A percentile compares a stretch with the other conserved stretches of the same genome.
Conservation (phyloP, 2,329 filamentous ascomycete genomes). For the Phyllosticta citrichinensis region DNA sequence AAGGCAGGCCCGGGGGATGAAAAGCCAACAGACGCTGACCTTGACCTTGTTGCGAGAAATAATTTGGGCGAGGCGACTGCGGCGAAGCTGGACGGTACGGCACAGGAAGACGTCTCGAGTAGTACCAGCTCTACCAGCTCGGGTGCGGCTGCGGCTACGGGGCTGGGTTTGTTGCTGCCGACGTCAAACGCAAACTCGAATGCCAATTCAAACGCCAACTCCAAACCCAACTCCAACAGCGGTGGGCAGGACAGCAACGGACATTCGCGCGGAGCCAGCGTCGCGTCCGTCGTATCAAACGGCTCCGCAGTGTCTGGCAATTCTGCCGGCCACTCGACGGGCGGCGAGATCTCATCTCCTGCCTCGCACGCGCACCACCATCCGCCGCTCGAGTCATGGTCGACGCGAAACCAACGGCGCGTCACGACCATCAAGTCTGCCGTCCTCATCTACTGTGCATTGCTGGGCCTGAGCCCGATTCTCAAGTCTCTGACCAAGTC, state of each 20-base stretch:
- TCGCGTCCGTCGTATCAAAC: conserved; percentile 45
- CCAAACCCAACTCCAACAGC: conserved; percentile 3
- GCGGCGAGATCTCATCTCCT: conserved; percentile 14
- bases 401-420: conserved; percentile 49
- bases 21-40: conserved; percentile 13
- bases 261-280: conserved; percentile 45
- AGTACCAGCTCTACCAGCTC: conserved; percentile 12
- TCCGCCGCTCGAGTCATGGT: conserved; percentile 33
- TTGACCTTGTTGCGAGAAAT: background rate
- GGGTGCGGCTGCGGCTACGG: conserved; percentile 11
- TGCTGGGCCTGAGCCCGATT: conserved; percentile 87
- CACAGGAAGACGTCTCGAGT: conserved; percentile 13
- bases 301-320: conserved; percentile 24
- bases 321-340: conserved; percentile 29
- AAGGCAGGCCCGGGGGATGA: conserved; percentile 14
- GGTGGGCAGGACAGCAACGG: conserved; percentile 12
- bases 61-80: background rate
- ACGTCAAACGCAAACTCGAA: background rate
- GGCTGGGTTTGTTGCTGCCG: conserved; percentile 31
- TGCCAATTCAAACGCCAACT: background rate
- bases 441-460: conserved; percentile 80
- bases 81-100: conserved; percentile 3
- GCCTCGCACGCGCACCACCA: conserved; percentile 23
- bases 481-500: conserved; percentile 92
- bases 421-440: conserved; percentile 85